Evolutionary conservation across 257 asterid species (phyloP).

Genomic region (Coffea eugenioides): DNA sequence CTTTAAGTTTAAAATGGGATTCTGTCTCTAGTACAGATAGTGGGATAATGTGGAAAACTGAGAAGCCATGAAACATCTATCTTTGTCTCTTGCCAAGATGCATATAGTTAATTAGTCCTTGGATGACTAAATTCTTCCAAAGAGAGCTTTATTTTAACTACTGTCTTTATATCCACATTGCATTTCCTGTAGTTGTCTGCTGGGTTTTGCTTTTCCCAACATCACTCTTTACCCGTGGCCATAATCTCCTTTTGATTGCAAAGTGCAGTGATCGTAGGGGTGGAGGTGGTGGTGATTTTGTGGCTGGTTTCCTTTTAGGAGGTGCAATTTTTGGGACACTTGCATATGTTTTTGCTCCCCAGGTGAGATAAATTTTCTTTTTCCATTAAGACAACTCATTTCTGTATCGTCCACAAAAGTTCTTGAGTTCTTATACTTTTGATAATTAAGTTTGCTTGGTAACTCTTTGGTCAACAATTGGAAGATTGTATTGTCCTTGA

Average conservation of each 20-base stretch:
- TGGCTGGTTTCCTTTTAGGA: slow-evolving; percentile 83
- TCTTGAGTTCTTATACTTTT: not conserved
- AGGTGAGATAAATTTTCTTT: slow-evolving; percentile 42
- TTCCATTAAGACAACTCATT: not conserved
- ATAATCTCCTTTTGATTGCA: slow-evolving; percentile 18
- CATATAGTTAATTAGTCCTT: not conserved
- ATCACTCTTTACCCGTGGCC: not conserved
- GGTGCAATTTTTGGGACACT: slow-evolving; percentile 90
- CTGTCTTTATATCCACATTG: not conserved
- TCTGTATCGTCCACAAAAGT: not conserved
- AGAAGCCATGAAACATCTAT: not conserved
- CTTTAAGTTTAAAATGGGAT: not conserved
- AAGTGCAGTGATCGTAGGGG: slow-evolving; percentile 50
- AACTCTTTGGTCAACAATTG: not conserved
- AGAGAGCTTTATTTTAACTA: not conserved
- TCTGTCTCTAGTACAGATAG: not conserved
- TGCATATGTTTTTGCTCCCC: slow-evolving; percentile 81
- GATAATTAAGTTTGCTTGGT: not conserved
- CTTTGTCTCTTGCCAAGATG: not conserved
- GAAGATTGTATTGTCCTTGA: not conserved
- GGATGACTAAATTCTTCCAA: not conserved
- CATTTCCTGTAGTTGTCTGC: not conserved
- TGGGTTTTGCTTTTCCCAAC: not conserved
- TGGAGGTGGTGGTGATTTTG: slow-evolving; percentile 73
- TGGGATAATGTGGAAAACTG: not conserved